A percentile compares a stretch with the other conserved stretches of the same genome.
Conservation (phyloP, 1,284 basidiomycete genomes). For the Rhodotorula sp. region DNA sequence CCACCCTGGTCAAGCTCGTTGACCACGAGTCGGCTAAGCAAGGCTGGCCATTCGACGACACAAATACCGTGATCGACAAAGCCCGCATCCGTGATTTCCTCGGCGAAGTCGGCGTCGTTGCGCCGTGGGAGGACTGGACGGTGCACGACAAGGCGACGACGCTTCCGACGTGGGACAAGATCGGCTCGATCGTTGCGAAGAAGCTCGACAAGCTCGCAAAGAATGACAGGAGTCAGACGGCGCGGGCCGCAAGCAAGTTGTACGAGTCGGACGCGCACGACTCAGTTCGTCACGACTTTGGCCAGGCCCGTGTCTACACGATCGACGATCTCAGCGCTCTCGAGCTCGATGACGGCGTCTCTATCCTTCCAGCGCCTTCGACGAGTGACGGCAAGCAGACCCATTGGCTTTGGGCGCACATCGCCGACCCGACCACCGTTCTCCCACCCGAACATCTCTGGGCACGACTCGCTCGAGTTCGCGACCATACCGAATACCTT, state of each 20-base stretch:
- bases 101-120: slow-evolving; percentile 21
- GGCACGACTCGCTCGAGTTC: slow-evolving; percentile 54
- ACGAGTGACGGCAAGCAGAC: slow-evolving; percentile 41
- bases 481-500: slow-evolving; percentile 62
- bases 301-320: slow-evolving; percentile 75
- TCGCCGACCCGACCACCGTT: slow-evolving; percentile 91
- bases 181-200: background rate
- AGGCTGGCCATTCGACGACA: slow-evolving; percentile 43
- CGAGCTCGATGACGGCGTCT: slow-evolving; percentile 94
- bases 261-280: slow-evolving; percentile 51
- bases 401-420: slow-evolving; percentile 84
- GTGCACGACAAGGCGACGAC: slow-evolving; percentile 15
- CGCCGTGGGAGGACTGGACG: slow-evolving; percentile 36
- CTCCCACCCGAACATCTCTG: slow-evolving; percentile 53
- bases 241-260: slow-evolving; percentile 23
- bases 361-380: slow-evolving; percentile 59
- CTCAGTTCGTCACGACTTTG: slow-evolving; percentile 78
- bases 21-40: slow-evolving; percentile 40
- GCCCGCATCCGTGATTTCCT: slow-evolving; percentile 33
- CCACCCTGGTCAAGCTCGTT: slow-evolving; percentile 61
- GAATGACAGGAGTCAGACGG: background rate
- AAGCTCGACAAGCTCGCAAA: background rate
- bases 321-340: slow-evolving; percentile 79
- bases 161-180: slow-evolving; percentile 14
- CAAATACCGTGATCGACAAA: slow-evolving; percentile 48